These are phyloP conservation scores for Boechera divaricarpa DNA, from an alignment of 345 rosid genomes.

Conservation along the genomic window DNA sequence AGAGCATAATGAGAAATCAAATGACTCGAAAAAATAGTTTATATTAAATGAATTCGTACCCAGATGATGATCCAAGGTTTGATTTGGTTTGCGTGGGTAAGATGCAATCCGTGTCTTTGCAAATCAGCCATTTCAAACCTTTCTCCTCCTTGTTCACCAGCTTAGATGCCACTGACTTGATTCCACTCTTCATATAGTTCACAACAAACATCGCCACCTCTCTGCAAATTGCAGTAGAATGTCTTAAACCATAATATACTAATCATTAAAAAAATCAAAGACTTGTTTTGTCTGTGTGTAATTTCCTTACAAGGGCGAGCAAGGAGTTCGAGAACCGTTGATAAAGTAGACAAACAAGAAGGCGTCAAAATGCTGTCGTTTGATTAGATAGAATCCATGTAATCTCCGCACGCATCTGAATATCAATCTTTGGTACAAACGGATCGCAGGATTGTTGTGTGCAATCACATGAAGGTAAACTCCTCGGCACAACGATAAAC, in stretches of 20 bases:
- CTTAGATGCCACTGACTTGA: constrained; percentile 59
- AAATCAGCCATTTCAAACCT: constrained; percentile 53
- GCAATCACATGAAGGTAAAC: constrained; percentile 90
- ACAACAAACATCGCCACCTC: constrained; percentile 54
- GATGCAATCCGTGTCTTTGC: constrained; percentile 63
- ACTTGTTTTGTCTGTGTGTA: background rate
- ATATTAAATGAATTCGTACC: constrained; percentile 33
- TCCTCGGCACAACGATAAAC: constrained; percentile 64
- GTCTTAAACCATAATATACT: background rate
- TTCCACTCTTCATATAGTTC: constrained; percentile 60
- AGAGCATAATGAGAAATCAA: background rate
- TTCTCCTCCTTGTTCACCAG: constrained; percentile 54
- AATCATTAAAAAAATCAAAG: background rate
- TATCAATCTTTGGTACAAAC: constrained; percentile 76
- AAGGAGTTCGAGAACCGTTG: constrained; percentile 75
- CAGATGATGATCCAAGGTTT: constrained; percentile 50
- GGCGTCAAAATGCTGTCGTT: constrained; percentile 75
- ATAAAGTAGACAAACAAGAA: constrained; percentile 80
- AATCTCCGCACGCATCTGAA: constrained; percentile 66
- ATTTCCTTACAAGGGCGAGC: constrained; percentile 77
- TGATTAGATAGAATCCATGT: constrained; percentile 69
- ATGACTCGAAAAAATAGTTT: constrained; percentile 3
- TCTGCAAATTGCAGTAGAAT: constrained; percentile 48
- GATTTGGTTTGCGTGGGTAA: constrained; percentile 61
- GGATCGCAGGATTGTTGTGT: constrained; percentile 82